Evolutionary conservation across 2,329 filamentous ascomycete species (phyloP).

Genomic region (Pestalotiopsis sp.): DNA sequence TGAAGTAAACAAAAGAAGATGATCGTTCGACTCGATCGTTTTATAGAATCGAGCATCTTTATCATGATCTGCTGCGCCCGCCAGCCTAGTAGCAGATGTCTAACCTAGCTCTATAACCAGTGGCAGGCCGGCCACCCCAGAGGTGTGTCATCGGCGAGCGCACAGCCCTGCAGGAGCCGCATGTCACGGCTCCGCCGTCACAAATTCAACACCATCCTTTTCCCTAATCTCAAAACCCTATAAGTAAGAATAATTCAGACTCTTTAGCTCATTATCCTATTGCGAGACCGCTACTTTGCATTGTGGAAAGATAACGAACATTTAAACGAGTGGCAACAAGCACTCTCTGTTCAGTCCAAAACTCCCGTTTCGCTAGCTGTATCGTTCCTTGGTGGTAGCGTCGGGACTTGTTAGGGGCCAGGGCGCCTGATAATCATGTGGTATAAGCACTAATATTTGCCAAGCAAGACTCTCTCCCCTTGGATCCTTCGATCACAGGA

Average conservation of each 20-base stretch:
- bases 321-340: no score
- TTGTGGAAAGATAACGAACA: no score
- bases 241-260: no score
- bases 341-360: background rate
- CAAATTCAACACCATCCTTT: background rate
- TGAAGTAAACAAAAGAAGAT: background rate
- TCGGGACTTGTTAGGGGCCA: no score
- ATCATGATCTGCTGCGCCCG: background rate
- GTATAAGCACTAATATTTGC: no score
- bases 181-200: background rate
- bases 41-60: background rate
- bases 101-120: background rate
- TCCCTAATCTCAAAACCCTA: background rate
- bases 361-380: background rate
- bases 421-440: no score
- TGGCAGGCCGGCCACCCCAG: background rate
- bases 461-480: no score
- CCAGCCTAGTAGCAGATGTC: background rate
- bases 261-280: no score
- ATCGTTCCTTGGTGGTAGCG: no score
- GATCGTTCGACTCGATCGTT: background rate
- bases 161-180: background rate
- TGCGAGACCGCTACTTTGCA: no score
- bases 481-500: no score
- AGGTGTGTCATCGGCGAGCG: constrained; percentile 1